These are phyloP conservation scores for Fonsecaea erecta DNA, from an alignment of 2,329 filamentous ascomycete genomes.

Conservation along the genomic window DNA sequence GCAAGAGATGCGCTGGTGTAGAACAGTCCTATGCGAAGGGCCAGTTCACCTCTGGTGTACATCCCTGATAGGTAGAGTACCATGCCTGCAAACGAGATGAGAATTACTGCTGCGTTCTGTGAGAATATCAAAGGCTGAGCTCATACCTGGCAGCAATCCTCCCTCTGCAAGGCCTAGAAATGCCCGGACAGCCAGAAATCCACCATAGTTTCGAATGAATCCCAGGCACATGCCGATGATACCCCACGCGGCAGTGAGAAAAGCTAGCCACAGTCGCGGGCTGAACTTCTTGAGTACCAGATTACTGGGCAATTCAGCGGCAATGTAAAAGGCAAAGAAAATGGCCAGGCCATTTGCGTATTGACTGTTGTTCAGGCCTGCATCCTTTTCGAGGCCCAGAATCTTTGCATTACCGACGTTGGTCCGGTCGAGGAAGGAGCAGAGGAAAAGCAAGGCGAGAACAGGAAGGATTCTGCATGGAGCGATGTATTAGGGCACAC, in stretches of 20 bases:
- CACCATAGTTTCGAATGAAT: constrained; percentile 45
- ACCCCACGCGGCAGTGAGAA: constrained; percentile 35
- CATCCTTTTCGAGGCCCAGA: constrained; percentile 63
- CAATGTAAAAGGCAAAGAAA: constrained; percentile 66
- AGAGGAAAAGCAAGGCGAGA: constrained; percentile 68
- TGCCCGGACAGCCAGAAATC: constrained; percentile 54
- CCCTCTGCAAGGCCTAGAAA: constrained; percentile 52
- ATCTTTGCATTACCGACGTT: constrained; percentile 75
- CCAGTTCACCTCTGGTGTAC: constrained; percentile 78
- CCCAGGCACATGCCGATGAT: constrained; percentile 30
- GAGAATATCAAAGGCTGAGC: constrained; percentile 22
- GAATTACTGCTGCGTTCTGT: not conserved
- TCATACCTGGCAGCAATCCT: constrained; percentile 49
- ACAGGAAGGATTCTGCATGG: constrained; percentile 63
- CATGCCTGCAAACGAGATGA: constrained; percentile 41
- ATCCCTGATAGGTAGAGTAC: constrained; percentile 52
- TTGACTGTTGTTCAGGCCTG: constrained; percentile 64
- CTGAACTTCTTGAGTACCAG: constrained; percentile 53
- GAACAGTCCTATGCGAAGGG: constrained; percentile 77
- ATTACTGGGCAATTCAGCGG: constrained; percentile 46
- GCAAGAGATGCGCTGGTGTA: constrained; percentile 81
- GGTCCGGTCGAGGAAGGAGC: constrained; percentile 70
- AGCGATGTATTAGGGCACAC: not conserved
- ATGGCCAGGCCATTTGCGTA: constrained; percentile 70
- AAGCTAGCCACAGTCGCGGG: constrained; percentile 58